phyloP scores from a whole-genome alignment of 768 basidiomycete genomes.

The Leccinellum luteum region DNA sequence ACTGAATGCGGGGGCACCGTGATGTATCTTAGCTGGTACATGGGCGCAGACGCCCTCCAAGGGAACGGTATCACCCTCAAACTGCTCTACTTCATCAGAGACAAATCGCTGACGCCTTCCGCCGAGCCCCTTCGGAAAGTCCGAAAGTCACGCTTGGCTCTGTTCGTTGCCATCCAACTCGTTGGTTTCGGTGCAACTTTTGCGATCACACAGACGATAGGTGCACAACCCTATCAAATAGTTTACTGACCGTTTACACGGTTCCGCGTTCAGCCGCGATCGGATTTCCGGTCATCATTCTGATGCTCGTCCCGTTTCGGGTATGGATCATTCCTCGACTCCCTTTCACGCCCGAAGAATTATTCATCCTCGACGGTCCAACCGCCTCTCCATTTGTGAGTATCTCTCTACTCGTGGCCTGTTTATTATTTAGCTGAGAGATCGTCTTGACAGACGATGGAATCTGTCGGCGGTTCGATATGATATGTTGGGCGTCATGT shows the following conservation, averaged over 20 bases:
- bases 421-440: too few relatives aligned
- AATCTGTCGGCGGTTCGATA: slow-evolving; percentile 39
- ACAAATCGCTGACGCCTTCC: slow-evolving; percentile 56
- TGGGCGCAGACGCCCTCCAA: slow-evolving; percentile 81
- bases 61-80: slow-evolving; percentile 83
- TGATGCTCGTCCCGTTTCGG: slow-evolving; percentile 77
- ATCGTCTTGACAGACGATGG: slow-evolving; percentile 36
- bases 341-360: slow-evolving; percentile 73
- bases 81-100: slow-evolving; percentile 75
- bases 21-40: slow-evolving; percentile 65
- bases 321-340: slow-evolving; percentile 68
- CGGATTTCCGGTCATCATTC: slow-evolving; percentile 87
- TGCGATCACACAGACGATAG: slow-evolving; percentile 87
- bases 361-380: slow-evolving; percentile 84
- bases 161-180: slow-evolving; percentile 76
- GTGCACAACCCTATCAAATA: slow-evolving; percentile 36
- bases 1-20: background rate
- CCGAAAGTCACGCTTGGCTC: slow-evolving; percentile 65
- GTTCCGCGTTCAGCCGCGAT: slow-evolving; percentile 70
- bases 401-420: slow-evolving; percentile 12
- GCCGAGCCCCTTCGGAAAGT: slow-evolving; percentile 76
- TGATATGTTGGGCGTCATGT: background rate
- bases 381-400: slow-evolving; percentile 85
- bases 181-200: slow-evolving; percentile 86
- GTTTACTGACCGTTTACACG: background rate